These are phyloP conservation scores for Insectozyma bohioensis DNA, from an alignment of 1,139 yeast genomes.

Conservation along the genomic window DNA sequence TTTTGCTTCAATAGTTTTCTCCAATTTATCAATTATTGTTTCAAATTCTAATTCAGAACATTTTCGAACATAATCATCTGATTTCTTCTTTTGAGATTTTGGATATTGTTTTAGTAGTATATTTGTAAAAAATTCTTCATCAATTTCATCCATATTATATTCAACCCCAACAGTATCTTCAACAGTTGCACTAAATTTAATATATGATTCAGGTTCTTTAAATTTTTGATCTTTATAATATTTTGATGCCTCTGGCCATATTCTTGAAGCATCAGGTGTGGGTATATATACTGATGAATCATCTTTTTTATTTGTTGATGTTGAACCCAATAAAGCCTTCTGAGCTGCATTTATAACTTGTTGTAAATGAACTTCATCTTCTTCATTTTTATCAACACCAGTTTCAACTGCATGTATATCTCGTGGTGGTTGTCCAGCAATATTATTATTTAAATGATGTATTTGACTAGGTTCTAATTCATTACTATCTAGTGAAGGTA, in stretches of 20 bases:
- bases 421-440: conserved; percentile 65
- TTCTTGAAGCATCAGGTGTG: conserved; percentile 89
- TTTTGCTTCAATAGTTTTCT: conserved; percentile 67
- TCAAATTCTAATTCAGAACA: conserved; percentile 87
- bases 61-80: conserved; percentile 20
- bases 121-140: conserved; percentile 61
- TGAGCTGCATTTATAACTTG: conserved; percentile 81
- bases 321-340: conserved; percentile 60
- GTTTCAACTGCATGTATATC: conserved; percentile 91
- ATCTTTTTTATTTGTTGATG: conserved; percentile 19
- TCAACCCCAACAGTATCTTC: conserved; percentile 89
- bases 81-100: conserved; percentile 18
- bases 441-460: conserved; percentile 33
- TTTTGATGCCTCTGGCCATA: conserved; percentile 75
- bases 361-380: conserved; percentile 94
- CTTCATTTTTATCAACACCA: conserved; percentile 98
- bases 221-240: conserved; percentile 67
- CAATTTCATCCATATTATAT: conserved; percentile 89
- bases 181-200: conserved; percentile 89
- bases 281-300: conserved; percentile 70
- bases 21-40: conserved; percentile 70
- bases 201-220: conserved; percentile 73
- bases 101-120: conserved; percentile 38
- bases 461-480: conserved; percentile 49
- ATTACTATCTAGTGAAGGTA: conserved; percentile 67